Base-by-base conservation (phyloP, 257 asterid genomes). In the Salvia miltiorrhiza region DNA sequence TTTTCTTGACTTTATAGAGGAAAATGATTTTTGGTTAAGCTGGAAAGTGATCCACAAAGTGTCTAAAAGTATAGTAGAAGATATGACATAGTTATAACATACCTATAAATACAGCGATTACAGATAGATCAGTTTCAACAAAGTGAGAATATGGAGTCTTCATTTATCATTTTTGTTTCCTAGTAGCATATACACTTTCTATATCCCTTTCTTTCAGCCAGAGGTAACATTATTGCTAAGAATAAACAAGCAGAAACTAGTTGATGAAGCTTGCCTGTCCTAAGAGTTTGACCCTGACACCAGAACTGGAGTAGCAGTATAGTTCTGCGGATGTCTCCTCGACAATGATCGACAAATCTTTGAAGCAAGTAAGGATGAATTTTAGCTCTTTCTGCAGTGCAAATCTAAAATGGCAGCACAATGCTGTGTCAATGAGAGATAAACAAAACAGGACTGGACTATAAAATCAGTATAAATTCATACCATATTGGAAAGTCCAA, bases 281-380 rank as follows among this genome's bases (percentile, higher is more conserved):
- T 57, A 58, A 62, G 75, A 68, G 75, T 63, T 82, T 70, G 87
- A 66, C 97, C 95, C 72, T 89, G 95, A 77, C 86, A 86, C 99
- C 99, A 94, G 70, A 94, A 94, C 87, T 94, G 99, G 76, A 94
- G 93, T 76, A 79, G 81, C 81, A 82, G 57, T 67, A 94, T 83
- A 62, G 92, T 94, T 84, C 85, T 94, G 65, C 99, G 96, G 71
- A 94, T 87, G 85, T 94, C 99, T 73, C 95, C 78, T 63, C 73
- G 84, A 79, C 95, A 89, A 73, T 79, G 78, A 58, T 81, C 78
- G 45, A 87, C 82, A 65, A 89, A 86, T 56, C 86, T 76, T 79
- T 94, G 93, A 39, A 87, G 74, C 89, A 94, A 78, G 80, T 69
- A 66, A 65, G 97, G 84, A 65, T 81, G 79, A 39, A 87, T 73